A percentile compares a stretch with the other conserved stretches of the same genome.
phyloP scores from a whole-genome alignment of 345 rosid genomes.

The Eutrema japonicum region DNA sequence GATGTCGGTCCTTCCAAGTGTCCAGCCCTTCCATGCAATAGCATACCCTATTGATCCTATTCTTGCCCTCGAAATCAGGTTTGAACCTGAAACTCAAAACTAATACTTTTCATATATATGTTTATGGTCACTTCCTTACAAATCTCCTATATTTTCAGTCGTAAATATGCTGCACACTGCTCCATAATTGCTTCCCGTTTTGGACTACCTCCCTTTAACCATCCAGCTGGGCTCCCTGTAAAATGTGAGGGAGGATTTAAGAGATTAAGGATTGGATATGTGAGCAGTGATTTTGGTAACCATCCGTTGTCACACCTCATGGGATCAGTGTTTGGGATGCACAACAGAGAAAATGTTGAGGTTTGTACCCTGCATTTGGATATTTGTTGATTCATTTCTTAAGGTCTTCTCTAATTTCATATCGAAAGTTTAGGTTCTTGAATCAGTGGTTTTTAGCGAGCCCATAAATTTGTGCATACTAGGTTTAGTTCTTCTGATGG shows the following conservation, averaged over 20 bases:
- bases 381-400: constrained; percentile 12
- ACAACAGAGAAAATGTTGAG: constrained; percentile 84
- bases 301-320: constrained; percentile 98
- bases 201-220: constrained; percentile 72
- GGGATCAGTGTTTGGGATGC: constrained; percentile 99
- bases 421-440: constrained; percentile 1
- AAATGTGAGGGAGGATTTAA: constrained; percentile 65
- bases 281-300: constrained; percentile 98
- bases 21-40: constrained; percentile 98
- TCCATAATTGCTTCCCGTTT: constrained; percentile 85
- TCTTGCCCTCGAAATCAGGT: constrained; percentile 99
- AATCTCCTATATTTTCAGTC: constrained; percentile 54
- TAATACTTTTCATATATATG: constrained; percentile 3
- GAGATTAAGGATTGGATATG: constrained; percentile 87
- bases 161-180: constrained; percentile 95
- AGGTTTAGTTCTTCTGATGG: constrained; percentile 7
- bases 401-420: constrained; percentile 12
- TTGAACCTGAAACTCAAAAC: constrained; percentile 10
- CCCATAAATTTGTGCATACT: not conserved
- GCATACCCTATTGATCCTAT: constrained; percentile 95
- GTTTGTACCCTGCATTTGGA: constrained; percentile 46
- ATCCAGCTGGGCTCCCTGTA: constrained; percentile 67
- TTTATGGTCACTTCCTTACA: constrained; percentile 22
- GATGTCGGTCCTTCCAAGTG: constrained; percentile 94
- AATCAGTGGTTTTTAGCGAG: not conserved